Percentiles rank a stretch among this genome's conserved stretches.
phyloP scores from a whole-genome alignment of 768 basidiomycete species.

The Serendipita sp. region DNA sequence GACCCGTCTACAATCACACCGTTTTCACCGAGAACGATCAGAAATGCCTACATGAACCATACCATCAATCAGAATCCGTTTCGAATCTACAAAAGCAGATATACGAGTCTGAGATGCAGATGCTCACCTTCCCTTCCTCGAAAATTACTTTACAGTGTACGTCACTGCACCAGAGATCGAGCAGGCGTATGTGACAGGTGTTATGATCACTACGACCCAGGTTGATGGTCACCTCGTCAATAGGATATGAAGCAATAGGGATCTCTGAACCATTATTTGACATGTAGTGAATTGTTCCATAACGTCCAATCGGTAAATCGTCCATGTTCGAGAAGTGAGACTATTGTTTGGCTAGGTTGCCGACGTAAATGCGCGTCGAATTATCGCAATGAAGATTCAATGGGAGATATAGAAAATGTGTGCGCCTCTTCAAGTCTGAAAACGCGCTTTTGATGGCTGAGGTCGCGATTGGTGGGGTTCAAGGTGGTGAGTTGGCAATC shows the following conservation, averaged over 20 bases:
- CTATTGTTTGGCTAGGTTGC: no score
- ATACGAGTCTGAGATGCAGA: background rate
- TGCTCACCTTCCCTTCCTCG: constrained; percentile 42
- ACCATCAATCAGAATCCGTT: background rate
- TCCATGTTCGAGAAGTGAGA: constrained; percentile 17
- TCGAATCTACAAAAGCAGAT: background rate
- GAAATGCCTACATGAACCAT: constrained; percentile 36
- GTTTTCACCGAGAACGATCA: constrained; percentile 40
- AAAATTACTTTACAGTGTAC: constrained; percentile 56
- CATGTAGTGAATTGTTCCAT: constrained; percentile 48
- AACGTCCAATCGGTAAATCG: constrained; percentile 40
- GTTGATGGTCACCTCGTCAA: constrained; percentile 50
- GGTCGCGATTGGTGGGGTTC: background rate
- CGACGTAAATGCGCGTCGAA: no score
- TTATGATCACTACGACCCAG: constrained; percentile 43
- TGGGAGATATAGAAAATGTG: no score
- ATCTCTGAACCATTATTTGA: constrained; percentile 31
- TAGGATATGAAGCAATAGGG: constrained; percentile 49
- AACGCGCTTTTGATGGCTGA: background rate
- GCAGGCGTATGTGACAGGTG: constrained; percentile 47
- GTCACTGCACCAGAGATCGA: constrained; percentile 44
- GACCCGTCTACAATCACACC: constrained; percentile 51
- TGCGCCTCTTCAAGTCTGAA: background rate
- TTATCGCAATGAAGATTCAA: no score
- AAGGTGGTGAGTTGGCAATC: no score